Evolutionary conservation across 2,329 filamentous ascomycete genomes (phyloP), one percentile per base, ranked within the genome.

Genomic region (Anisogramma anomala): DNA sequence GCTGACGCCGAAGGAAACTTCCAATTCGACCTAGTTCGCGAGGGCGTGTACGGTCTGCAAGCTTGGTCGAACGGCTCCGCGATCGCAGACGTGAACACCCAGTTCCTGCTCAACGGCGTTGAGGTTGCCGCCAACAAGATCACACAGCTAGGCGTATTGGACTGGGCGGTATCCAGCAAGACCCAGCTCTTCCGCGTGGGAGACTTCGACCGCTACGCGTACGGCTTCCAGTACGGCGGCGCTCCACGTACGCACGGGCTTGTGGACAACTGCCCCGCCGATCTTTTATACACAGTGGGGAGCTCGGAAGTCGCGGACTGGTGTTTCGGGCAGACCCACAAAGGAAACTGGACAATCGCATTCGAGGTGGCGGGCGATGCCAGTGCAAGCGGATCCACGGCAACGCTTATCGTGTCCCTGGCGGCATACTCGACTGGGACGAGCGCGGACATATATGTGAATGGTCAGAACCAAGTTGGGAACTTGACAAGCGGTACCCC

Each of bases 181-280:
- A 59, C 58, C 27, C 56, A 54, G 26, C 61, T 72, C 30, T 72
- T 68, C 55, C 68, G 67, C 44, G 57, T 71, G 27, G 67, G 68
- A 18, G 61, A 58, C 14, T 62, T 70, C 14, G 67, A 72, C 47
- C 63, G 65, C 37, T 65, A 60, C 34, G 58, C 60, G 5, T 52
- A 63, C 13, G 66, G 65, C 5, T 71, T 71, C 47, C 50, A 56
- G 35, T 55, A 61, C 27, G 64, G 63, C 11, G 63, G 64, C 3
- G 55, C 59, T 4, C 63, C 65, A 1, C 58, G 64, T 48, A 54
- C 65, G 42, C 68, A 71, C 45, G 68, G 50, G 3, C 56, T 67
- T 7, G 64, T 68, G 2, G 58, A 58, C 11, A 53, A 58, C 2
- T 69, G 64, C 27, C 67, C 68, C 0, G 60, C 57, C 2, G 62